Base-by-base conservation (phyloP, 306 rosid species). In the Phaseolus lunatus region DNA sequence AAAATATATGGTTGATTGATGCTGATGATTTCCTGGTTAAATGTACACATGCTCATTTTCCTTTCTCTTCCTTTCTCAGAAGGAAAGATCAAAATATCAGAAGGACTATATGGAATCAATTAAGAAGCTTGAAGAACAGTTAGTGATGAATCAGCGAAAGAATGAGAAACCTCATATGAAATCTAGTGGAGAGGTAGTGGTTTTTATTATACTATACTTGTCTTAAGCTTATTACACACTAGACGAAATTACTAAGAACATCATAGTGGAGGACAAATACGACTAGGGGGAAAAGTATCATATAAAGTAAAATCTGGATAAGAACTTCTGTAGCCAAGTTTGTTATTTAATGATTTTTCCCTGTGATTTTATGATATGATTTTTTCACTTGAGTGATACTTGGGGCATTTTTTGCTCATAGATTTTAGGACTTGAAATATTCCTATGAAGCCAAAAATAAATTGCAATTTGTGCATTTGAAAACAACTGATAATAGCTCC, bases 81-180 rank as follows among this genome's bases (percentile, higher is more conserved):
- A 87, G 84, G 96, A 96, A 84, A 91, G 91, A 78, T 57, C 86
- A 81, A 91, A 92, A 80, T 96, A 92, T 79, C 94, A 96, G 84
- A 91, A 80, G 81, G 97, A 96, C 78, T 96, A 92, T 69, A 89
- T 84, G 88, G 99, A 92, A 45, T 91, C 98, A 41, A 87, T 91
- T 73, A 96, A 87, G 88, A 96, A 92, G 92, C 94, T 92, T 45
- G 98, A 96, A 85, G 91, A 89, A 82, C 93, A 92, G 83, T 75
- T 92, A 66, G 79, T 84, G 76, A 76, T 79, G 82, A 88, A 87
- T 72, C 96, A 87, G 66, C 79, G 72, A 59, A 91, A 84, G 82
- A 73, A 79, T 56, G 93, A 91, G 83, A 84, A 73, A 48, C 67
- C 80, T 64, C 65, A 66, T 75, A 53, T 79, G 56, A 81, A 77